Evolutionary conservation across 1,284 basidiomycete genomes (phyloP).

Genomic region (Sanghuangporus baumii): DNA sequence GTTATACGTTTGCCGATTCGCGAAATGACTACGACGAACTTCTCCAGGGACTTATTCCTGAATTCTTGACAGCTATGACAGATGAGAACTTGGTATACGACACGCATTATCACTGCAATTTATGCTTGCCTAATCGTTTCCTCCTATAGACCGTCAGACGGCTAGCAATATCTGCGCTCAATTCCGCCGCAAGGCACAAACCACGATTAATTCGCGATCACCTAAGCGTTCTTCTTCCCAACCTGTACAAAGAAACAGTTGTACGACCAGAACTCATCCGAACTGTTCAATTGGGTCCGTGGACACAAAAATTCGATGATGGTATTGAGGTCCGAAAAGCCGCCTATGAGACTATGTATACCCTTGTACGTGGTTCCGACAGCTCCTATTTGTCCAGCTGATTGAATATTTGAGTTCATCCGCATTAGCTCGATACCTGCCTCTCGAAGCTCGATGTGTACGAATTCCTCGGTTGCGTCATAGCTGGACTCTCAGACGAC

Average conservation of each 20-base stretch:
- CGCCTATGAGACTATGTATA: slow-evolving; percentile 97
- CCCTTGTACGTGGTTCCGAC: slow-evolving; percentile 53
- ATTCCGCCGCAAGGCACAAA: slow-evolving; percentile 93
- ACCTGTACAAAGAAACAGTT: slow-evolving; percentile 80
- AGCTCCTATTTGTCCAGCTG: neutral
- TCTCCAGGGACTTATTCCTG: slow-evolving; percentile 79
- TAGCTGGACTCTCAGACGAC: slow-evolving; percentile 83
- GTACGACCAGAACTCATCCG: slow-evolving; percentile 82
- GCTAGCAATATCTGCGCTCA: slow-evolving; percentile 82
- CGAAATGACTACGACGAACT: slow-evolving; percentile 83
- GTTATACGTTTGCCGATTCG: slow-evolving; percentile 93
- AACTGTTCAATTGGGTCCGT: slow-evolving; percentile 97
- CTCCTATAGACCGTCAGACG: slow-evolving; percentile 72
- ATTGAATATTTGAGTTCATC: slow-evolving; percentile 16
- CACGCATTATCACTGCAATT: neutral
- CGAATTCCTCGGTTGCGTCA: slow-evolving; percentile 77
- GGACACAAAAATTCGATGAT: slow-evolving; percentile 93
- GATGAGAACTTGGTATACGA: slow-evolving; percentile 76
- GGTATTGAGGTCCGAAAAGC: slow-evolving; percentile 93
- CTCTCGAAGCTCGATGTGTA: slow-evolving; percentile 80
- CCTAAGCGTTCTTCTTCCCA: slow-evolving; percentile 70
- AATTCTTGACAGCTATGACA: slow-evolving; percentile 85
- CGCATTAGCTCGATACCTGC: slow-evolving; percentile 77
- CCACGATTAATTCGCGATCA: slow-evolving; percentile 88
- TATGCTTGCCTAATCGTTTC: slow-evolving; percentile 6